These are phyloP conservation scores for Candida schatavii DNA, from an alignment of 805 yeast genomes.

Conservation along the genomic window DNA sequence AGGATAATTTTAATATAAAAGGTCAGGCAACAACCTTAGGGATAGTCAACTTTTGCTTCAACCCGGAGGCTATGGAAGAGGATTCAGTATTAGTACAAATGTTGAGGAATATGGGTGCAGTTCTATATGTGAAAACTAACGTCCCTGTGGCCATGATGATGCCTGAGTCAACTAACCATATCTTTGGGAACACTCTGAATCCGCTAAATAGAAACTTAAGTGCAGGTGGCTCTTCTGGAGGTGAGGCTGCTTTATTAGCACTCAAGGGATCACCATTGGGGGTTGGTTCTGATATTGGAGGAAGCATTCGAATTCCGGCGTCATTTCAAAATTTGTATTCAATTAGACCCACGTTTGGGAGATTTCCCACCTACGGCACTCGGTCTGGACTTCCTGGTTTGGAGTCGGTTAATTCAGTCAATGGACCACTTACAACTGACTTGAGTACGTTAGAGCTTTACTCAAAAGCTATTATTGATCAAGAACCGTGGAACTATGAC, in stretches of 20 bases:
- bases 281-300: constrained; percentile 56
- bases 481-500: constrained; percentile 48
- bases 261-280: constrained; percentile 49
- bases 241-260: constrained; percentile 49
- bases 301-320: constrained; percentile 49
- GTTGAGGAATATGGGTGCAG: constrained; percentile 48
- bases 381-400: constrained; percentile 35
- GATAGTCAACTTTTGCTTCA: constrained; percentile 40
- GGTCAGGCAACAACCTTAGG: constrained; percentile 53
- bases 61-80: constrained; percentile 29
- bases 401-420: constrained; percentile 37
- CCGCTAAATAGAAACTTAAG: constrained; percentile 42
- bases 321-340: constrained; percentile 40
- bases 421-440: constrained; percentile 46
- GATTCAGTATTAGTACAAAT: constrained; percentile 40
- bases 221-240: constrained; percentile 56
- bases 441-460: constrained; percentile 39
- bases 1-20: constrained; percentile 44
- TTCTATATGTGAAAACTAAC: constrained; percentile 53
- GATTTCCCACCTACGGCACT: constrained; percentile 38
- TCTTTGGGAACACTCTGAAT: constrained; percentile 47
- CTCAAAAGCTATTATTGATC: constrained; percentile 32
- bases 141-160: constrained; percentile 51
- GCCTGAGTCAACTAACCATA: constrained; percentile 43
- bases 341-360: constrained; percentile 44